phyloP scores from a whole-genome alignment of 1,284 basidiomycete genomes.

The Tilletia caries region DNA sequence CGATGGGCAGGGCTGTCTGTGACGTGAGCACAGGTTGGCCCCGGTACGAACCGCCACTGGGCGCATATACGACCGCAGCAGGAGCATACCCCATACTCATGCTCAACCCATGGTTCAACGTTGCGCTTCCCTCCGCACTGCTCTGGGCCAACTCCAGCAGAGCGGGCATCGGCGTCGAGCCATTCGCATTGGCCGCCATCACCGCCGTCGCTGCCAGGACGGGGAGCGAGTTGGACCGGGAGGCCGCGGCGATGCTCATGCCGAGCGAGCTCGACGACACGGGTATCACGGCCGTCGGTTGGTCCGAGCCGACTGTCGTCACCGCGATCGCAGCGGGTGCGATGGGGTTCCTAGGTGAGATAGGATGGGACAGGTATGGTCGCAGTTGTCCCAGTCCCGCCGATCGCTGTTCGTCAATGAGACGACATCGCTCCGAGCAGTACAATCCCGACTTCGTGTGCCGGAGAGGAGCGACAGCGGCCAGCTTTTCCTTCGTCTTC shows the following conservation, averaged over 20 bases:
- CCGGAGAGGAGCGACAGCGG: not conserved
- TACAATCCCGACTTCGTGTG: constrained; percentile 36
- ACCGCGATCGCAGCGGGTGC: constrained; percentile 6
- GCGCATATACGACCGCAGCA: not conserved
- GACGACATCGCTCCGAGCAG: constrained; percentile 44
- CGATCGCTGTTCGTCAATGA: constrained; percentile 39
- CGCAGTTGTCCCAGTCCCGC: constrained; percentile 35
- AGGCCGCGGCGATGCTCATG: not conserved
- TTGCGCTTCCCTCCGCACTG: constrained; percentile 1
- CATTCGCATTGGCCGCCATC: not conserved
- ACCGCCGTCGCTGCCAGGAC: constrained; percentile 6
- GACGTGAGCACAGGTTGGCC: not conserved
- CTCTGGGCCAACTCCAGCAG: constrained; percentile 2
- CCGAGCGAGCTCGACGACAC: constrained; percentile 3
- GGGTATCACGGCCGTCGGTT: constrained; percentile 5
- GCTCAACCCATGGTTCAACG: constrained; percentile 3
- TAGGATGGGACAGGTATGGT: constrained; percentile 35
- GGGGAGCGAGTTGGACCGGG: not conserved
- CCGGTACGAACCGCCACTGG: not conserved
- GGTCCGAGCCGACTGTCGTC: constrained; percentile 7
- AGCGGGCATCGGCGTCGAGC: not conserved
- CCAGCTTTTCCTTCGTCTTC: not conserved
- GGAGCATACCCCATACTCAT: not conserved
- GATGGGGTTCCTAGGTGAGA: constrained; percentile 19
- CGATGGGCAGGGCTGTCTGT: not conserved